These are phyloP conservation scores for Aspergillus leporis DNA, from an alignment of 495 filamentous ascomycete species.

Conservation along the genomic window DNA sequence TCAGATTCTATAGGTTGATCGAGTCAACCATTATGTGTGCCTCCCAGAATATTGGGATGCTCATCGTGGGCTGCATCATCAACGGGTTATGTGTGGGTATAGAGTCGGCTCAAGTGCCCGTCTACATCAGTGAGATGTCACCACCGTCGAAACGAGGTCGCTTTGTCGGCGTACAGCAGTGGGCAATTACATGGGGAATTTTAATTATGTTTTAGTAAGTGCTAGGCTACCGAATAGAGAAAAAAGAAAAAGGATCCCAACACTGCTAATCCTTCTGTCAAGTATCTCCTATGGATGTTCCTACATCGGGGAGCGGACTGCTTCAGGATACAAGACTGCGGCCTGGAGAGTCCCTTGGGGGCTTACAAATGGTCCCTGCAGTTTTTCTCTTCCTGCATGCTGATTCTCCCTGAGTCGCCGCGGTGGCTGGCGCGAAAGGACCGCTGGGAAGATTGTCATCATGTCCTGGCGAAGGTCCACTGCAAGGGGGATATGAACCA, in stretches of 20 bases:
- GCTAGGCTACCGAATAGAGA: not conserved
- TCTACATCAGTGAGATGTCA: slow-evolving; percentile 76
- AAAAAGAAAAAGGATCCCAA: not conserved
- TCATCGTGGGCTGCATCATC: slow-evolving; percentile 73
- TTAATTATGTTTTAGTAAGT: slow-evolving; percentile 72
- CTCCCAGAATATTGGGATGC: slow-evolving; percentile 73
- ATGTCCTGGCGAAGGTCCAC: slow-evolving; percentile 69
- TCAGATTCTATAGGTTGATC: slow-evolving; percentile 41
- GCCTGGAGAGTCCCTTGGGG: slow-evolving; percentile 80
- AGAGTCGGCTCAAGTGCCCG: slow-evolving; percentile 77
- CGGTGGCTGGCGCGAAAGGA: slow-evolving; percentile 77
- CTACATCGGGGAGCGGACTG: slow-evolving; percentile 49
- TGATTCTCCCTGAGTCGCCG: slow-evolving; percentile 75
- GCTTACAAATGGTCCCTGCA: slow-evolving; percentile 73
- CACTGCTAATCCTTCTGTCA: not conserved
- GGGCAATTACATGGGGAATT: slow-evolving; percentile 84
- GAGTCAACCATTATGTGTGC: slow-evolving; percentile 72
- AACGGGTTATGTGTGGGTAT: slow-evolving; percentile 80
- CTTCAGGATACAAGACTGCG: slow-evolving; percentile 38
- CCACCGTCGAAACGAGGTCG: slow-evolving; percentile 71
- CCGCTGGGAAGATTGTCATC: slow-evolving; percentile 69
- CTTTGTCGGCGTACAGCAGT: slow-evolving; percentile 73
- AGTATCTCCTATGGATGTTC: slow-evolving; percentile 73
- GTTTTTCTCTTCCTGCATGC: slow-evolving; percentile 60
- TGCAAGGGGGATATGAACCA: slow-evolving; percentile 64